Evolutionary conservation across 2,329 filamentous ascomycete genomes (phyloP), one percentile per base, ranked within the genome.

Genomic region (Epichloe typhina): DNA sequence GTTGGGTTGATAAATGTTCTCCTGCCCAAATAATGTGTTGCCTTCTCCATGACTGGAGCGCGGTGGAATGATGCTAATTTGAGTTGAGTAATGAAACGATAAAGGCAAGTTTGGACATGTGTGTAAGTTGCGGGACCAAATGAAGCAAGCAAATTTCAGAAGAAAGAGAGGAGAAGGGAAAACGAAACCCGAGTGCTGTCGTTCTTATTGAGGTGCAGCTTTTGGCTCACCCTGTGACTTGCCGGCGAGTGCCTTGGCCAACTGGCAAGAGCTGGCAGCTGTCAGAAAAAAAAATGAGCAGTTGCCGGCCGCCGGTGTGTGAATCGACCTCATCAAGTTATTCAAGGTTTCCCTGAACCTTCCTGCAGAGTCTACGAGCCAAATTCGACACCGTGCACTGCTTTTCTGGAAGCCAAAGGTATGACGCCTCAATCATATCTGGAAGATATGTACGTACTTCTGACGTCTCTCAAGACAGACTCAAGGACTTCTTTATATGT

Each of bases 401-500:
- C 8, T 11, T 31, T 31, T 31, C 26, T 9, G 1, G 9, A 9
- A 9, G 26, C 8, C 26, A 31, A 31, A 31, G 26, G 26, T 31
- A 31, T 31, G 26, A 31, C 26, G 8, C 8, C 26, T 31, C 8
- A 31, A 31, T 31, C 26, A 31, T 11, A 31, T 31, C 26, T 31
- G 9, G 8, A 15, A 11, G 15, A 8, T 12, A 42, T 6, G n/a
- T 43, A 48, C 8, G 45, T 53, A 33, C 53, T 53, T 21, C 57
- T 50, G 2, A 53, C 40, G 21, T 59, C 57, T 12, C 54, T 46
- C 15, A 54, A 52, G 15, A 54, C 47, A 4, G 36, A 8, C 42
- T 57, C 53, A 36, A 56, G 44, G 5, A 55, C 43, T 2, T 57
- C 43, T 19, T 49, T 54, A 38, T 59, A 55, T 4, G 46, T 46